Conservation (phyloP, 2,329 filamentous ascomycete genomes). For the Colletotrichum chlorophyti region DNA sequence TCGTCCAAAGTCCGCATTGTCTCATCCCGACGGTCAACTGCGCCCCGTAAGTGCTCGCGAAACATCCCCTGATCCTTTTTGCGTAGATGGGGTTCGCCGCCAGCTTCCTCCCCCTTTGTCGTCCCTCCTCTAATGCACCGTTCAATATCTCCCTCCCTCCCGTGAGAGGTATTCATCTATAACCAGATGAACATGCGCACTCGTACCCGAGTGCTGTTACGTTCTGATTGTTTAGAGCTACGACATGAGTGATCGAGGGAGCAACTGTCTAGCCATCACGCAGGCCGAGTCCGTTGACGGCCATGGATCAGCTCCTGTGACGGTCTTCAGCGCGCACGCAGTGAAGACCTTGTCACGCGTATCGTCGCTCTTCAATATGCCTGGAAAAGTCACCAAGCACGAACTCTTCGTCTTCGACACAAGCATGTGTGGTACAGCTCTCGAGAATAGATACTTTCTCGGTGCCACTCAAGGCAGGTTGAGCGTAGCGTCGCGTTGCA, state of each 20-base stretch:
- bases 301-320: no score
- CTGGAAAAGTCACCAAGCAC: slow-evolving; percentile 15
- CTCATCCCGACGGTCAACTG: neutral
- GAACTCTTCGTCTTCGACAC: slow-evolving; percentile 1
- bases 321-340: slow-evolving; percentile 10
- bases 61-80: neutral
- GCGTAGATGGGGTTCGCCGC: neutral
- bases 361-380: slow-evolving; percentile 7
- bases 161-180: neutral
- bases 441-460: neutral
- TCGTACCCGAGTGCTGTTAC: neutral
- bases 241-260: neutral
- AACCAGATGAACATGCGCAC: slow-evolving; percentile 7
- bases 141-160: neutral
- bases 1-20: slow-evolving; percentile 15
- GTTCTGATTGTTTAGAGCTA: neutral
- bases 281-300: slow-evolving; percentile 7
- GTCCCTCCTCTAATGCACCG: neutral
- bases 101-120: neutral
- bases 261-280: slow-evolving; percentile 5
- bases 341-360: slow-evolving; percentile 19
- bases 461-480: slow-evolving; percentile 9
- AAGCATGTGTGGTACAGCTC: slow-evolving; percentile 15
- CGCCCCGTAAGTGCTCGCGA: neutral
- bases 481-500: slow-evolving; percentile 15